Evolutionary conservation across 345 rosid genomes (phyloP), one percentile per base, ranked within the genome.

Genomic region (Turritis glabra): DNA sequence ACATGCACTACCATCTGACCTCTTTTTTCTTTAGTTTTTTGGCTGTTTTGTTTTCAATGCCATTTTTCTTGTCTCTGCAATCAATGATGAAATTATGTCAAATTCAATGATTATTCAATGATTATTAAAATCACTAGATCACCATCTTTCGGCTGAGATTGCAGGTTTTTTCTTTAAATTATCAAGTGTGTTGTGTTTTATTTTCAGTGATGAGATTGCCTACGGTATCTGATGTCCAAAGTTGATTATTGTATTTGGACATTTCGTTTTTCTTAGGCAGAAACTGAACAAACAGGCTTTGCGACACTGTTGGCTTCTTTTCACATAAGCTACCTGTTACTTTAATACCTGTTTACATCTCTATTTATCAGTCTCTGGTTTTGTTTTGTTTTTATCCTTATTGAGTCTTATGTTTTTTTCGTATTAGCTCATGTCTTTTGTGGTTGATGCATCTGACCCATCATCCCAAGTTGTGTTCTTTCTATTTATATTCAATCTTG

Each of bases 1-100:
- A 87, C 96, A 92, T 90, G 97, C 97, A 87, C 87, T 85, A 87
- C 96, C 93, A 90, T 90, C 96, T 88, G 96, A 92, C 84, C 92
- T 88, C 82, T 67, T 60, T 0, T 4, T 1, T 6, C 2, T 3
- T 15, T 3, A 2, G 11, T 47, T n/a, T 17, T 8, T 17, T 2
- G 1, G 32, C 1, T 33, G 12, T 62, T 21, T 25, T 11, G 35
- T 56, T 54, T 55, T 32, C 1, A 7, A 13, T 3, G 1, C 11
- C 33, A 2, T 2, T 11, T 11, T 46, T n/a, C n/a, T 46, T 0
- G 14, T n/a, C 0, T 7, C 29, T 78, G 91, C 87, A 84, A 83
- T 87, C 93, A 19, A 9, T 93, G 95, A 92, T 92, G 95, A 76
- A 86, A 80, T 68, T 18, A 17, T 76, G 61, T 67, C 71, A 5